Conservation (phyloP, 2,329 filamentous ascomycete species). For the Nannizzia gypsea region DNA sequence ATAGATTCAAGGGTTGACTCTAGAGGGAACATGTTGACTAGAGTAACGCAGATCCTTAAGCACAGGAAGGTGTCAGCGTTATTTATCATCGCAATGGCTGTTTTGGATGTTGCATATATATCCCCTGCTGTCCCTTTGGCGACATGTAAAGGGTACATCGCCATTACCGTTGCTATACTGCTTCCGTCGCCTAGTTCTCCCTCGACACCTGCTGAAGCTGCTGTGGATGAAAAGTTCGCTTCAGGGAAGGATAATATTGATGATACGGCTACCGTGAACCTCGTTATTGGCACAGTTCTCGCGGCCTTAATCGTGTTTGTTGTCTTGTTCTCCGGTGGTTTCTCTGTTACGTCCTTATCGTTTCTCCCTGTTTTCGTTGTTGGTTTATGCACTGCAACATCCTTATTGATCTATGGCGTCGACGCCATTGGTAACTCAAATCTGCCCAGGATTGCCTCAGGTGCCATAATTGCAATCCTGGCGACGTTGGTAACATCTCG, state of each 20-base stretch:
- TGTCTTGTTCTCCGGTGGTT: conserved; percentile 7
- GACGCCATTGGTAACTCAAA: neutral
- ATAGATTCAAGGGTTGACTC: neutral
- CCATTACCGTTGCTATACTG: conserved; percentile 2
- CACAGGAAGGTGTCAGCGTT: conserved; percentile 6
- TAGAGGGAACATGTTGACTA: neutral
- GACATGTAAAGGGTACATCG: conserved; percentile 7
- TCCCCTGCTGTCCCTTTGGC: neutral
- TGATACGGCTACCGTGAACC: neutral
- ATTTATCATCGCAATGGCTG: conserved; percentile 8
- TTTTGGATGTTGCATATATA: conserved; percentile 4
- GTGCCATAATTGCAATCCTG: neutral
- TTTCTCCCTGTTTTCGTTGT: neutral
- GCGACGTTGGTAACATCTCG: neutral
- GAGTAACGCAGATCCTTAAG: neutral
- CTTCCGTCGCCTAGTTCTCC: neutral
- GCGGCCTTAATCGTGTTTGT: conserved; percentile 33
- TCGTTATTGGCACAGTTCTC: neutral
- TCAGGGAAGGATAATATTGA: neutral
- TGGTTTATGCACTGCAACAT: neutral
- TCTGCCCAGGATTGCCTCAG: neutral
- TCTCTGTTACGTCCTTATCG: neutral
- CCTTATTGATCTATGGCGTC: neutral
- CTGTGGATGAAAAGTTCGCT: neutral
- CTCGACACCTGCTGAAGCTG: neutral